Conservation (phyloP, 2,329 filamentous ascomycete species). For the Diplodia corticola region DNA sequence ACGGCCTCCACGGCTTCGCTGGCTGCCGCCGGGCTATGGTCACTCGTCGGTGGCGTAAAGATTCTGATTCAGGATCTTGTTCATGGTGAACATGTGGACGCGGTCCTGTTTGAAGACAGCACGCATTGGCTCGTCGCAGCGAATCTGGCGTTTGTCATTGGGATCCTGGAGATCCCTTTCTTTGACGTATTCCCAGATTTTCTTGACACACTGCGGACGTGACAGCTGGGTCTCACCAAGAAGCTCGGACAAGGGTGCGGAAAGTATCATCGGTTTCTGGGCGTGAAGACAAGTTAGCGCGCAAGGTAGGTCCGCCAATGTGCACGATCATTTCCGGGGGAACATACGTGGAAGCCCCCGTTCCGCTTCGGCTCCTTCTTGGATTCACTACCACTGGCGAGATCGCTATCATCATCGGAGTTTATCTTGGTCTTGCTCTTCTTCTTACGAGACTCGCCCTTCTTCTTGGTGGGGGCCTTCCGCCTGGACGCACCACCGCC, state of each 20-base stretch:
- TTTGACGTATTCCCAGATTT: slow-evolving; percentile 95
- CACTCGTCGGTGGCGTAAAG: slow-evolving; percentile 81
- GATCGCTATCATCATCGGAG: slow-evolving; percentile 76
- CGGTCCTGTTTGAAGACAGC: slow-evolving; percentile 87
- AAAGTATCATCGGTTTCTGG: slow-evolving; percentile 73
- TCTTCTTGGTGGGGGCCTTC: slow-evolving; percentile 60
- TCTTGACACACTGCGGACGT: slow-evolving; percentile 92
- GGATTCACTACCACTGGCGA: slow-evolving; percentile 52
- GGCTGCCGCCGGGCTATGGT: neutral
- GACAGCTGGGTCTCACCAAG: slow-evolving; percentile 78
- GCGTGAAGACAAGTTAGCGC: neutral
- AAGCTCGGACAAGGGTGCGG: slow-evolving; percentile 66
- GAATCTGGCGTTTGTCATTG: slow-evolving; percentile 85
- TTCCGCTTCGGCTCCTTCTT: slow-evolving; percentile 72
- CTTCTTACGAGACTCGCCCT: slow-evolving; percentile 66
- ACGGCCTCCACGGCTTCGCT: neutral
- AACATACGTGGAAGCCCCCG: slow-evolving; percentile 80
- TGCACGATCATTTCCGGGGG: neutral
- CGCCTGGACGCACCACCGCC: slow-evolving; percentile 63
- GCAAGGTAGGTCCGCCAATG: neutral
- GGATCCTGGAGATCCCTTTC: slow-evolving; percentile 86
- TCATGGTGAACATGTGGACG: slow-evolving; percentile 99
- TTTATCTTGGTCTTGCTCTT: slow-evolving; percentile 71
- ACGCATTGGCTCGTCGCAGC: slow-evolving; percentile 87
- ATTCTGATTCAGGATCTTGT: slow-evolving; percentile 89